These are phyloP conservation scores for Olyra latifolia DNA, from an alignment of 176 grass and related monocot genomes.

Conservation along the genomic window DNA sequence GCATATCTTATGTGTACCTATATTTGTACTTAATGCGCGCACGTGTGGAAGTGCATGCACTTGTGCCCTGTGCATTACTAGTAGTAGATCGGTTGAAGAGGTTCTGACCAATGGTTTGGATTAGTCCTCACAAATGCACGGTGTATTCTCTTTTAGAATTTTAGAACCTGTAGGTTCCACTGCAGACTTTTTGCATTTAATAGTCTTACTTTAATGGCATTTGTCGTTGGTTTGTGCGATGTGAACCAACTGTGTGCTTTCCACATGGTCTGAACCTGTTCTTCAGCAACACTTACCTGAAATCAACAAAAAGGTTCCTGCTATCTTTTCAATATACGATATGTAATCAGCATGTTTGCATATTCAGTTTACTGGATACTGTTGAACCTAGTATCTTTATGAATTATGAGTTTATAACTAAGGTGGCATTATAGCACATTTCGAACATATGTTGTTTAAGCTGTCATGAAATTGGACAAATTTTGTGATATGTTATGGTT, in stretches of 20 bases:
- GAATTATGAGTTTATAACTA: neutral
- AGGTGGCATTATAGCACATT: neutral
- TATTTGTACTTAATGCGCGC: neutral
- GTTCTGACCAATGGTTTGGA: neutral
- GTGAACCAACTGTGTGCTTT: neutral
- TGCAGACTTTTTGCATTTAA: neutral
- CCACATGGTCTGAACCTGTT: neutral
- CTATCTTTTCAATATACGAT: neutral
- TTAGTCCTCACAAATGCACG: neutral
- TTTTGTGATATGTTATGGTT: neutral
- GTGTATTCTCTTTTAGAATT: neutral
- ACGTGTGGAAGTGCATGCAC: neutral
- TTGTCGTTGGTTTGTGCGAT: neutral
- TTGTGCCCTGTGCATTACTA: neutral
- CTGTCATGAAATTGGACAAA: neutral
- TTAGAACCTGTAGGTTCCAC: neutral
- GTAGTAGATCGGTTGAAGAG: neutral
- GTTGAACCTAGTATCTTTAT: neutral
- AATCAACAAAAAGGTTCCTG: neutral
- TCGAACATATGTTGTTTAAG: neutral
- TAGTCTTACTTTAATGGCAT: neutral
- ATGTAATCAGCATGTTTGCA: neutral
- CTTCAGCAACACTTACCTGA: neutral
- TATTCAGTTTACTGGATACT: neutral
- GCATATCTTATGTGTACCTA: neutral